Evolutionary conservation across 106 monocot species (phyloP), one percentile per base, ranked within the genome.

Genomic region (Dioscorea alata): DNA sequence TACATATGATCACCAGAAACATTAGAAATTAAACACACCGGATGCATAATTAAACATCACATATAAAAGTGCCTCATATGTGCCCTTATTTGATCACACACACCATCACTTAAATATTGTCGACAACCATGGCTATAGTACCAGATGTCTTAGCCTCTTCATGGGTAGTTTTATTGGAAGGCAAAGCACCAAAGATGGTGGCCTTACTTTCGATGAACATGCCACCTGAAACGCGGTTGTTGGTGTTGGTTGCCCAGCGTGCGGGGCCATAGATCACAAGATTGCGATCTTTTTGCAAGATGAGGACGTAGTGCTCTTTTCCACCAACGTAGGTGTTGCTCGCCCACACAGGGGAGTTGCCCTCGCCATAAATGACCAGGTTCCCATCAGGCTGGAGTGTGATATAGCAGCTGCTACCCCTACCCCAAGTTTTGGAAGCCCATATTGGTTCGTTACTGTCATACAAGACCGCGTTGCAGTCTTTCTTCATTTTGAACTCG

Each of bases 401-500:
- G 24, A 21, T 13, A 8, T 18, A n/a, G 70, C 70, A 70, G 4
- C 2, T 4, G 28, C 16, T 18, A 4, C 32, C 70, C 2, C 0
- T 0, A 2, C 35, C n/a, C n/a, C 1, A 0, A 33, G 70, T 70
- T 0, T 35, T 16, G 33, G 70, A 22, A 13, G 58, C 4, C 70
- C 70, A 70, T 10, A 70, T 12, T 3, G 28, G 1, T 4, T 14
- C 13, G 70, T 33, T 2, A 33, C 33, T 57, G 57, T 57, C 70
- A 32, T 57, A 57, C 13, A 54, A 4, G 58, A 65, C 65, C n/a
- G 49, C 17, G 48, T 65, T 48, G 65, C 65, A 65, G 48, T 65
- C 35, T 2, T 3, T 0, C 20, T 65, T 0, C 65, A 65, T 65
- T 19, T 19, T 65, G 65, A 42, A 20, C 5, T 6, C 1, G 65